These are phyloP conservation scores for Vaccinium vitisidaea DNA, from an alignment of 148 eudicot genomes.

Conservation along the genomic window DNA sequence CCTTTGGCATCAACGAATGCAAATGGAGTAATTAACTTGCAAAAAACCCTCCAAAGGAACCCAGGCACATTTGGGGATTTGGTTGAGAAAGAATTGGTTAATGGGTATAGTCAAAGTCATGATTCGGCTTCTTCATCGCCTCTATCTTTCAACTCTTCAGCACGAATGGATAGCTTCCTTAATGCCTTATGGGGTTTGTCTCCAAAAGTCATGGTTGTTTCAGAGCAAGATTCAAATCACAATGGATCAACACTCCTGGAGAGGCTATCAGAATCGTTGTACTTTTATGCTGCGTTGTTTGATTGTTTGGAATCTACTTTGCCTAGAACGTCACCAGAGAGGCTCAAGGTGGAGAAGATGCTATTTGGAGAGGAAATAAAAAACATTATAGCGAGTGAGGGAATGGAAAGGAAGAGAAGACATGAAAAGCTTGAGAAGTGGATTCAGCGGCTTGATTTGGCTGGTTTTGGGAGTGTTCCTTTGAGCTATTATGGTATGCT, in stretches of 20 bases:
- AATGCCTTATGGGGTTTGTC: slow-evolving; percentile 67
- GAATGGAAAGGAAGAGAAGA: slow-evolving; percentile 66
- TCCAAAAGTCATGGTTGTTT: slow-evolving; percentile 80
- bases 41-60: slow-evolving; percentile 30
- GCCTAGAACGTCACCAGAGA: slow-evolving; percentile 66
- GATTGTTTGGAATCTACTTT: slow-evolving; percentile 82
- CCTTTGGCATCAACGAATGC: slow-evolving; percentile 27
- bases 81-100: slow-evolving; percentile 43
- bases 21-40: slow-evolving; percentile 38
- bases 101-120: slow-evolving; percentile 49
- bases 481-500: slow-evolving; percentile 75
- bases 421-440: slow-evolving; percentile 91
- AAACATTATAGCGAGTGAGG: slow-evolving; percentile 83
- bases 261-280: slow-evolving; percentile 71
- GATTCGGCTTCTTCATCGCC: slow-evolving; percentile 74
- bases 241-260: slow-evolving; percentile 68
- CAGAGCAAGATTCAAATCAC: slow-evolving; percentile 88
- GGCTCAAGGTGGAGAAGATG: slow-evolving; percentile 82
- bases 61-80: slow-evolving; percentile 36
- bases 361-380: slow-evolving; percentile 83
- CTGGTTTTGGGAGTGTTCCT: slow-evolving; percentile 62
- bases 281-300: slow-evolving; percentile 83
- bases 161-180: slow-evolving; percentile 61
- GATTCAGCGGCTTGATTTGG: slow-evolving; percentile 64
- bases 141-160: slow-evolving; percentile 30